A percentile compares a stretch with the other conserved stretches of the same genome.
phyloP scores from a whole-genome alignment of 306 rosid genomes.

The Urtica urens region DNA sequence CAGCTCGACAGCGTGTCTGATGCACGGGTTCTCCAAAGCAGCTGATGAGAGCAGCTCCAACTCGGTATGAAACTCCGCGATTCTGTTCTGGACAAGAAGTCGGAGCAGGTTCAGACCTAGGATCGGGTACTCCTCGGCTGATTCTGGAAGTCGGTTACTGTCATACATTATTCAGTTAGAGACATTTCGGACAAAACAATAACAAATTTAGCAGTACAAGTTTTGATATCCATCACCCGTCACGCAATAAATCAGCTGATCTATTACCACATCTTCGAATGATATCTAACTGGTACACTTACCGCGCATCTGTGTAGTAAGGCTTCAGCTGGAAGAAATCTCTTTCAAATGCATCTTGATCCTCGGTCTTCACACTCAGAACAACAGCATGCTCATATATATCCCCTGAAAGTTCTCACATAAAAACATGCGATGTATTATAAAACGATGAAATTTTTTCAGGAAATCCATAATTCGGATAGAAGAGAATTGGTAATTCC shows the following conservation, averaged over 20 bases:
- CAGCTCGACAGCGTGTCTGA: slow-evolving; percentile 92
- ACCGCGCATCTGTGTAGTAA: slow-evolving; percentile 90
- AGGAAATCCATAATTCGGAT: slow-evolving; percentile 1
- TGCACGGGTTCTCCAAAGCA: slow-evolving; percentile 90
- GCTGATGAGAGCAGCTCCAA: slow-evolving; percentile 70
- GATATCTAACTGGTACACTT: too few species aligned
- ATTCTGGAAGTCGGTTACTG: slow-evolving; percentile 71
- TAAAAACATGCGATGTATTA: background rate
- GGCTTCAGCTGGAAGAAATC: slow-evolving; percentile 96
- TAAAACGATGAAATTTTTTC: too few species aligned
- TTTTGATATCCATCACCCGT: too few species aligned
- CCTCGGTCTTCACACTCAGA: slow-evolving; percentile 79
- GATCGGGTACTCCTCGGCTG: slow-evolving; percentile 80
- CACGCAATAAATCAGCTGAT: too few species aligned
- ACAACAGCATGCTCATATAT: slow-evolving; percentile 93
- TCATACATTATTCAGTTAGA: slow-evolving; percentile 16
- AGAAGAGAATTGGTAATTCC: background rate
- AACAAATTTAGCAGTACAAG: too few species aligned
- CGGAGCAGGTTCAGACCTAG: slow-evolving; percentile 95
- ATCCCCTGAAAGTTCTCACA: slow-evolving; percentile 60
- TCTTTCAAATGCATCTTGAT: slow-evolving; percentile 93
- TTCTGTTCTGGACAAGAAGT: slow-evolving; percentile 93
- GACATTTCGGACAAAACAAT: background rate
- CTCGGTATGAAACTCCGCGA: slow-evolving; percentile 97
- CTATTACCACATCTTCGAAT: too few species aligned